Evolutionary conservation across 768 basidiomycete genomes (phyloP).

Genomic region (Hygrocybe coccinea): DNA sequence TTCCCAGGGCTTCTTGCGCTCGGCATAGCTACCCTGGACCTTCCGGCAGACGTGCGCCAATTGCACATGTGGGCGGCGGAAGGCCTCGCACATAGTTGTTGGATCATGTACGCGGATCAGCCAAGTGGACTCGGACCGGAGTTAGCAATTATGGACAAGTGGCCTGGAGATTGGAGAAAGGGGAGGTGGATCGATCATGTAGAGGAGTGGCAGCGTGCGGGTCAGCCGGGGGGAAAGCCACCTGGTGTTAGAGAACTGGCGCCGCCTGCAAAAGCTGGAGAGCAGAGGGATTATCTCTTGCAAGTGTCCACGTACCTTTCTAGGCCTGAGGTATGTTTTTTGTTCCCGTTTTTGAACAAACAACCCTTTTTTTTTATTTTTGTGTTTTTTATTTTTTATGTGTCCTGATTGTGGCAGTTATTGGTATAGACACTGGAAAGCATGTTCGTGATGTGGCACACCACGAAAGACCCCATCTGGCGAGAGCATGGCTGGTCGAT

Average conservation of each 20-base stretch:
- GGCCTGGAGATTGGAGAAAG: conserved; percentile 17
- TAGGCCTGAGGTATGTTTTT: conserved; percentile 61
- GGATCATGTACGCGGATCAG: conserved; percentile 65
- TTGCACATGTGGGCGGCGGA: conserved; percentile 72
- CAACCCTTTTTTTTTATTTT: conserved; percentile 6
- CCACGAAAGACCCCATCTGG: conserved; percentile 65
- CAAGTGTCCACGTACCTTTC: conserved; percentile 48
- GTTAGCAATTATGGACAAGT: conserved; percentile 39
- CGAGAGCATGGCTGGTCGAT: conserved; percentile 66
- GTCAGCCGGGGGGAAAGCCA: conserved; percentile 39
- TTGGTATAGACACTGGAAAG: conserved; percentile 67
- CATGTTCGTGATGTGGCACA: conserved; percentile 64
- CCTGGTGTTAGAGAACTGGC: conserved; percentile 49
- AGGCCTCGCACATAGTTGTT: conserved; percentile 69
- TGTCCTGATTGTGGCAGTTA: too few relatives aligned
- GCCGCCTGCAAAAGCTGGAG: conserved; percentile 29
- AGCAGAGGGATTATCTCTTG: conserved; percentile 51
- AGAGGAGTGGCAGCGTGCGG: conserved; percentile 43
- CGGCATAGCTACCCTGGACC: conserved; percentile 49
- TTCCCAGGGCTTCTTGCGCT: conserved; percentile 64
- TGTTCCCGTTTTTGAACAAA: background rate
- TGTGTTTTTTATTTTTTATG: too few relatives aligned
- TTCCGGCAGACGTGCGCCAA: conserved; percentile 35
- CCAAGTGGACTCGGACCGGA: conserved; percentile 67
- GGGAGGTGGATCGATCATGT: conserved; percentile 47